A percentile compares a stretch with the other conserved stretches of the same genome.
Evolutionary conservation across 768 basidiomycete genomes (phyloP).

Genomic region (Phlebiopsis flavidoalba): DNA sequence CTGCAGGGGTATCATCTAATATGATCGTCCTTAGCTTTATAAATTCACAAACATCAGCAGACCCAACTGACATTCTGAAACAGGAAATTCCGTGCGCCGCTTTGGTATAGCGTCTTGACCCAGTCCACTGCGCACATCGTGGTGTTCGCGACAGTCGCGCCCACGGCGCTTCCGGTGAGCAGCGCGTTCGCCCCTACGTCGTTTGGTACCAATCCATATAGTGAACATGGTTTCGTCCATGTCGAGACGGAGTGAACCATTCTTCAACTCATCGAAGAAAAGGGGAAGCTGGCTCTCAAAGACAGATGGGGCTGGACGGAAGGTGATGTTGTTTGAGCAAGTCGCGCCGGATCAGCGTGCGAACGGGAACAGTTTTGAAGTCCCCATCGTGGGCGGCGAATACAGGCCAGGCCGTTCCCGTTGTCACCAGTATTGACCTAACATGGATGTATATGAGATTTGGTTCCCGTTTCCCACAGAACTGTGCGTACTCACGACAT

Average conservation of each 20-base stretch:
- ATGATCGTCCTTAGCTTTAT: background rate
- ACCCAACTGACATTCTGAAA: constrained; percentile 51
- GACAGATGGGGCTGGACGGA: constrained; percentile 48
- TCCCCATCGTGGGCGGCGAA: constrained; percentile 50
- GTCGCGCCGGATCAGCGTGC: constrained; percentile 56
- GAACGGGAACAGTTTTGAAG: constrained; percentile 46
- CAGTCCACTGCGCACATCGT: constrained; percentile 51
- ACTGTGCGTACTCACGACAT: constrained; percentile 25
- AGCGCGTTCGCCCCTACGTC: constrained; percentile 51
- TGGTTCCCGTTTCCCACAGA: background rate
- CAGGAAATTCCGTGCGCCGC: constrained; percentile 57
- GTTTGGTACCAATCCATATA: constrained; percentile 51
- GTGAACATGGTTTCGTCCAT: constrained; percentile 48
- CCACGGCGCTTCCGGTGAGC: constrained; percentile 33
- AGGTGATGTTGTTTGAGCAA: constrained; percentile 54
- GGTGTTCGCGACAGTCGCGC: constrained; percentile 49
- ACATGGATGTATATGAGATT: background rate
- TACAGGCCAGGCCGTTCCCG: constrained; percentile 51
- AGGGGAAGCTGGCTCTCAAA: constrained; percentile 49
- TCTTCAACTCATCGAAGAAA: constrained; percentile 36
- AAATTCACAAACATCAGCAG: too few species aligned
- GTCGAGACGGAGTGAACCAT: constrained; percentile 22
- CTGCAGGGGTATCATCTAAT: constrained; percentile 55
- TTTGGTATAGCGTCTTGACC: constrained; percentile 46
- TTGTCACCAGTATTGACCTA: constrained; percentile 20